Evolutionary conservation across 345 rosid species (phyloP).

Genomic region (Heritiera littoralis): DNA sequence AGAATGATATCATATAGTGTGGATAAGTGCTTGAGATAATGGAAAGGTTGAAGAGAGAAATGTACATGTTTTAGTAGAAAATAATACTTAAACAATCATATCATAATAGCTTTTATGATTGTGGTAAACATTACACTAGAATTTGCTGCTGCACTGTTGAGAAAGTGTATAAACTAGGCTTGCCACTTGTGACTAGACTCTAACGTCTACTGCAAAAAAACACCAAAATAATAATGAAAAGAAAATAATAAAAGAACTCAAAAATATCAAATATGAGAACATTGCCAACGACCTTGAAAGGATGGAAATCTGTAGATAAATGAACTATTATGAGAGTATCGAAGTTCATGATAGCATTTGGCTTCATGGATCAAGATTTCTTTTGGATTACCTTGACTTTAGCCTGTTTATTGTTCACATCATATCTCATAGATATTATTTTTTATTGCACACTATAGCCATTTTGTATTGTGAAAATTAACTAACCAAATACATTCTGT

Average conservation of each 20-base stretch:
- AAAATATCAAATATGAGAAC: background rate
- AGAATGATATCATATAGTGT: background rate
- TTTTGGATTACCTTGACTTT: background rate
- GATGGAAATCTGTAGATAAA: background rate
- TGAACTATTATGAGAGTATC: background rate
- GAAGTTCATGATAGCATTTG: background rate
- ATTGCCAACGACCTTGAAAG: background rate
- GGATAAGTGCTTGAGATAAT: background rate
- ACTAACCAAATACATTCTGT: conserved; percentile 16
- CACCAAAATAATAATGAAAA: too few species aligned
- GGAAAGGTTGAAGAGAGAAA: background rate
- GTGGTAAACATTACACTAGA: background rate
- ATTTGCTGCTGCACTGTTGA: too few species aligned
- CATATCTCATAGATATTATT: background rate
- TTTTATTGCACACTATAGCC: background rate
- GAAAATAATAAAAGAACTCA: background rate
- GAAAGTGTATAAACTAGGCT: too few species aligned
- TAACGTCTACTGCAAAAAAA: too few species aligned
- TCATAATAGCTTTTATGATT: background rate
- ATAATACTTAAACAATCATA: background rate
- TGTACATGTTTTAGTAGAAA: background rate
- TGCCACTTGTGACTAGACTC: too few species aligned
- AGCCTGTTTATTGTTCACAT: background rate
- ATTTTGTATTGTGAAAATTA: background rate
- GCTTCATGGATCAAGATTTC: background rate